Percentiles rank a stretch among this genome's conserved stretches.
These are phyloP conservation scores for Zhuliangozyma blackwelliae DNA, from an alignment of 1,139 yeast genomes.

Conservation along the genomic window DNA sequence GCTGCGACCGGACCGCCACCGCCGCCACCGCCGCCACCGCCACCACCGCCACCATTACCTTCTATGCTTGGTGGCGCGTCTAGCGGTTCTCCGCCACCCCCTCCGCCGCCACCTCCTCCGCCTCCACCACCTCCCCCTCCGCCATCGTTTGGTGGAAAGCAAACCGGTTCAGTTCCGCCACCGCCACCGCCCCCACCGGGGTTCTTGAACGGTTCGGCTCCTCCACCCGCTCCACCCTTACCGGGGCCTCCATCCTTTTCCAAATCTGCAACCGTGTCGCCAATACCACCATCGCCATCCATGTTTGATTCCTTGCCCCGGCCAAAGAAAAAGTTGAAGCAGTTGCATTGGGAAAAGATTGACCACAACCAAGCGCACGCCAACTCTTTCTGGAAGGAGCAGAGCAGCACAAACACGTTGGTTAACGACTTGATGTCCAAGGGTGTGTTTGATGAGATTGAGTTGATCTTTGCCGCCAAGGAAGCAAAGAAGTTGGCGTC, in stretches of 20 bases:
- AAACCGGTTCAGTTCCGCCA: conserved; percentile 17
- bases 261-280: conserved; percentile 17
- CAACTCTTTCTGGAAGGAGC: conserved; percentile 61
- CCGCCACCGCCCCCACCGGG: conserved; percentile 16
- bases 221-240: conserved; percentile 21
- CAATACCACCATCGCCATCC: conserved; percentile 22
- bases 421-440: conserved; percentile 59
- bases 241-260: conserved; percentile 7
- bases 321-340: conserved; percentile 75
- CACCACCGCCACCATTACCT: conserved; percentile 21
- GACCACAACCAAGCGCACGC: conserved; percentile 43
- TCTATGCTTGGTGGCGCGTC: conserved; percentile 11
- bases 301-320: conserved; percentile 63
- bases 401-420: conserved; percentile 30
- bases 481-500: conserved; percentile 59
- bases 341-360: conserved; percentile 79
- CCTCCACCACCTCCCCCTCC: no score
- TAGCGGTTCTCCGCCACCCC: conserved; percentile 29
- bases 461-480: conserved; percentile 72
- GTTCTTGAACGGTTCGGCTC: conserved; percentile 11
- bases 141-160: not conserved
- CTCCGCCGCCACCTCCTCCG: conserved; percentile 18
- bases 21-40: conserved; percentile 27
- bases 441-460: conserved; percentile 76
- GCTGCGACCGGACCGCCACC: conserved; percentile 13